Percentiles rank a stretch among this genome's conserved stretches.
phyloP scores from a whole-genome alignment of 2,329 filamentous ascomycete genomes.

The Botrytis aclada region DNA sequence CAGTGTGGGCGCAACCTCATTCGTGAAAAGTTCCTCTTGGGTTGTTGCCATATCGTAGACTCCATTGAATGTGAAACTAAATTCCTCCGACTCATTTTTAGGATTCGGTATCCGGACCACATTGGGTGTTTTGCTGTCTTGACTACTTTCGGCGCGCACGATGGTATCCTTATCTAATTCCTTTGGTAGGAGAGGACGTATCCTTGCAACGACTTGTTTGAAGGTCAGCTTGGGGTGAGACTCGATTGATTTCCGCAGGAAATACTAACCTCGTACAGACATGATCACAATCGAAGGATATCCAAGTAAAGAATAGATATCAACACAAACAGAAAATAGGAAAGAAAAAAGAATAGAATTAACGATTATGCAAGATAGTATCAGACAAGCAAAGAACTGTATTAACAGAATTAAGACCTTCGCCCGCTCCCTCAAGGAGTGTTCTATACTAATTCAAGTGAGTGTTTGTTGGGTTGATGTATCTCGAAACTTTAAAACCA shows the following conservation, averaged over 20 bases:
- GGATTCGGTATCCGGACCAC: slow-evolving; percentile 89
- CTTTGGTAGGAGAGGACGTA: slow-evolving; percentile 81
- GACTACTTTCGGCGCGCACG: slow-evolving; percentile 63
- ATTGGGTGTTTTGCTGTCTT: slow-evolving; percentile 58
- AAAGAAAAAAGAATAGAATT: not conserved
- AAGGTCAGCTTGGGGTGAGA: slow-evolving; percentile 50
- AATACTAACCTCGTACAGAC: slow-evolving; percentile 32
- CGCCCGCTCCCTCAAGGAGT: not conserved
- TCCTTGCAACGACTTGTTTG: slow-evolving; percentile 76
- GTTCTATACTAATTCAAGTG: not conserved
- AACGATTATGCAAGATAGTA: not conserved
- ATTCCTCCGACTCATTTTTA: slow-evolving; percentile 87
- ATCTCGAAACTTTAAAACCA: not conserved
- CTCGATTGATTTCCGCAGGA: not conserved
- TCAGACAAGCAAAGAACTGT: not conserved
- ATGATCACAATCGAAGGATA: slow-evolving; percentile 23
- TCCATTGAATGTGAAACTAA: slow-evolving; percentile 90
- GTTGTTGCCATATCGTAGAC: slow-evolving; percentile 80
- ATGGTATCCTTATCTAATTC: slow-evolving; percentile 88
- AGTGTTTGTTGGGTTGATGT: not conserved
- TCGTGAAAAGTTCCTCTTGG: slow-evolving; percentile 84
- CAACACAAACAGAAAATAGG: not conserved
- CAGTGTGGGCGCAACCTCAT: slow-evolving; percentile 87
- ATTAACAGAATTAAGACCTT: not conserved
- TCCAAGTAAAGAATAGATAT: slow-evolving; percentile 3